Percentiles rank a stretch among this genome's conserved stretches.
Evolutionary conservation across 257 asterid species (phyloP).

Genomic region (Scutellaria minor): DNA sequence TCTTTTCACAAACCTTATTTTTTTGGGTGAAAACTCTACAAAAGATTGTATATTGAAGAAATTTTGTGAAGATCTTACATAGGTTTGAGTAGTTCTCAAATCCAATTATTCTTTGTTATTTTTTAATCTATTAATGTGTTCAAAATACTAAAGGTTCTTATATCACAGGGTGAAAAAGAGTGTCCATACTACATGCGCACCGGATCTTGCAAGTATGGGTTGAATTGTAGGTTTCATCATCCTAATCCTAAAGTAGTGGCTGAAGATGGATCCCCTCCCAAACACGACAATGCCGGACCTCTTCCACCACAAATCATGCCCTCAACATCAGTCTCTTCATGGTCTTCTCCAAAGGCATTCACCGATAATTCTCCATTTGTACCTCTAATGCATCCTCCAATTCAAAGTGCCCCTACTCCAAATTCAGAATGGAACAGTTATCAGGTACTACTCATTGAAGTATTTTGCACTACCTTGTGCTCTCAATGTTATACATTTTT

Average conservation of each 20-base stretch:
- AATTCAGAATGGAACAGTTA: slow-evolving; percentile 75
- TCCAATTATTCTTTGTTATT: background rate
- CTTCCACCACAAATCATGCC: slow-evolving; percentile 59
- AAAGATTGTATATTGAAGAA: too few species aligned
- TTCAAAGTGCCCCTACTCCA: slow-evolving; percentile 52
- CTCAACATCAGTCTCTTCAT: slow-evolving; percentile 54
- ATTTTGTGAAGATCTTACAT: too few species aligned
- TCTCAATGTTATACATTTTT: background rate
- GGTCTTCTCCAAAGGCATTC: slow-evolving; percentile 69
- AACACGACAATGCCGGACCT: slow-evolving; percentile 60
- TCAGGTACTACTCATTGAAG: slow-evolving; percentile 55
- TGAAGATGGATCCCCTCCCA: slow-evolving; percentile 63
- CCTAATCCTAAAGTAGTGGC: slow-evolving; percentile 71
- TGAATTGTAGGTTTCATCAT: slow-evolving; percentile 85
- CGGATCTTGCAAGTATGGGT: slow-evolving; percentile 85
- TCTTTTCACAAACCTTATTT: too few species aligned
- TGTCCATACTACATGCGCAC: slow-evolving; percentile 92
- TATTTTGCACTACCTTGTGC: slow-evolving; percentile 2
- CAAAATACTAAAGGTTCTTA: slow-evolving; percentile 20
- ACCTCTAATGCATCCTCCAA: slow-evolving; percentile 56
- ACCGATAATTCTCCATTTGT: slow-evolving; percentile 52
- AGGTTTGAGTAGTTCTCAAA: slow-evolving; percentile 2
- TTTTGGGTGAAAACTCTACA: too few species aligned
- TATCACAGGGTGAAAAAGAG: slow-evolving; percentile 72
- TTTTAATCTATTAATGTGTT: slow-evolving; percentile 19